Evolutionary conservation across 2,329 filamentous ascomycete species (phyloP), one percentile per base, ranked within the genome.

Genomic region (Clarireedia homoeocarpa): DNA sequence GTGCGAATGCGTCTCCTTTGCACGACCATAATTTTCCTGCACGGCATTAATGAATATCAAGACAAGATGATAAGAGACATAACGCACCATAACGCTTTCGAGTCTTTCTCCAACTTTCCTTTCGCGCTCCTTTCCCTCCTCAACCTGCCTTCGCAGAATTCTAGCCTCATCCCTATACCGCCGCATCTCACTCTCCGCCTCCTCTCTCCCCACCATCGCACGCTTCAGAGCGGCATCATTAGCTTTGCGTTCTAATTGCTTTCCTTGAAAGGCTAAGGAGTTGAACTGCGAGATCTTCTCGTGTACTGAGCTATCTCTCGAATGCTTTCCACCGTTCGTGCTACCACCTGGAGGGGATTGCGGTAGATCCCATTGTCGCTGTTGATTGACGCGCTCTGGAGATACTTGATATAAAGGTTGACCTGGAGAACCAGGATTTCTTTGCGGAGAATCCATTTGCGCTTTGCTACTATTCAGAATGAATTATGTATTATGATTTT

Each of bases 261-360:
- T 83, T 2, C 66, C 62, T 59, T 69, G 67, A 36, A 79, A 78
- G 56, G 84, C 79, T 38, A 89, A 75, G 56, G 77, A 80, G 73
- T 89, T 88, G 71, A 89, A 89, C 70, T 88, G 86, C 66, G 81
- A 83, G 60, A 88, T 85, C 66, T 84, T 82, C 58, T 85, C 81
- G 63, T 83, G 76, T 5, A 88, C 83, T 23, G 81, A 81, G 63
- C 80, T 82, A 59, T 83, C 80, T 60, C 81, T 77, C 15, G 71
- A 71, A 53, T 69, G 65, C 42, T 57, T 58, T 23, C 55, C 52
- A n/a, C 51, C 45, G 34, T 56, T 56, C 42, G 56, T 46, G 30
- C 48, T 39, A 23, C 58, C 58, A 17, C 51, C 51, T 1, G 61
- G 42, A 15, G 62, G 58, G 51, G 60, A 55, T 49, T 63, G 62